Evolutionary conservation across 2,329 filamentous ascomycete species (phyloP), one percentile per base, ranked within the genome.

Genomic region (Aspergillus sp.): DNA sequence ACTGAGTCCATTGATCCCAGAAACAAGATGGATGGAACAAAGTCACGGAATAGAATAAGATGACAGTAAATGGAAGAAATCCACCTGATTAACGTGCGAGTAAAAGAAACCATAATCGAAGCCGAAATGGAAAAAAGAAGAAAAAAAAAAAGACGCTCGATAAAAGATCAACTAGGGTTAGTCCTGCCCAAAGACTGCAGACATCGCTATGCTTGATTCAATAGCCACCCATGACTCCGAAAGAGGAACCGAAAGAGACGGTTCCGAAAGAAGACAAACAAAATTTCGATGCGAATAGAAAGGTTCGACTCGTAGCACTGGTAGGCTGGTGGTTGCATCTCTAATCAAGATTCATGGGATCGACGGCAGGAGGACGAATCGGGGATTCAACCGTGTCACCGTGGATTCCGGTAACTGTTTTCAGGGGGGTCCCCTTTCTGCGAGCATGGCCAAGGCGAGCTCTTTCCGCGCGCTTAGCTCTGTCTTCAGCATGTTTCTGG

Each of bases 391-490:
- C 55, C 21, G 41, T 21, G n/a, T 35, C 12, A 14, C 41, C 52
- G 15, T 41, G 21, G 11, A 41, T 31, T 7, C 21, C 52, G 6
- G 43, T 54, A n/a, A 54, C 52, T 11, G 35, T 54, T 15, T 54
- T 54, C 33, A 57, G 23, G 4, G 56, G 24, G 12, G 50, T 37
- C 3, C 44, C 43, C 43, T 60, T 62, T 24, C 58, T 64, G 37
- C 63, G 60, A 12, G 60, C 59, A 23, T 60, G 58, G 23, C 64
- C 62, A 24, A 56, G 54, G 15, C 60, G 61, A 14, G 64, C 63
- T 15, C 64, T 56, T 47, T 64, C 57, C 15, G 52, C n/a, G 35
- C 52, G 58, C 15, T 57, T 60, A 15, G 64, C 63, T 19, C 64
- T 52, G 33, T 61, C 55, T 37, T 66, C 59, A 2, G 63, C 64